Percentiles rank a stretch among this genome's conserved stretches.
Evolutionary conservation across 768 basidiomycete genomes (phyloP).

Genomic region (Leucocoprinus sp.): DNA sequence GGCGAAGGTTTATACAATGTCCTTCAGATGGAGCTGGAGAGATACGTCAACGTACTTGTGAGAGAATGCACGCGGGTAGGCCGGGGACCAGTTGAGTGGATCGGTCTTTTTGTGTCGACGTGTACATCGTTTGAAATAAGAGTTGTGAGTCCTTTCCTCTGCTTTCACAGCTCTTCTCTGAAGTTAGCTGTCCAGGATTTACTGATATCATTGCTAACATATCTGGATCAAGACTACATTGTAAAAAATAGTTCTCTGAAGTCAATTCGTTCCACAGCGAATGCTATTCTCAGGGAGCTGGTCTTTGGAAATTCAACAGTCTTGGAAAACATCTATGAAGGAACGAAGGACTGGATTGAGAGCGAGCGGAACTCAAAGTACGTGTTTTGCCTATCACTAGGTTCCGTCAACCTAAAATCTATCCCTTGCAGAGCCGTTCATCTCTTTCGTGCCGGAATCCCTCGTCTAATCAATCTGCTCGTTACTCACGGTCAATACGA

Average conservation of each 20-base stretch:
- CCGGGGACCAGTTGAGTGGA: conserved; percentile 42
- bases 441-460: conserved; percentile 32
- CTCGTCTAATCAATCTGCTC: conserved; percentile 48
- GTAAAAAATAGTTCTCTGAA: conserved; percentile 26
- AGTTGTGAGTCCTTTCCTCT: conserved; percentile 38
- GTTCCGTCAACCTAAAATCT: background rate
- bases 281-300: conserved; percentile 37
- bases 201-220: conserved; percentile 56
- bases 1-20: conserved; percentile 53
- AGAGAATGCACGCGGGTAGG: conserved; percentile 25
- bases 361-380: conserved; percentile 44
- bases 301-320: conserved; percentile 45
- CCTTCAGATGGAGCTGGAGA: conserved; percentile 54
- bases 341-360: conserved; percentile 43
- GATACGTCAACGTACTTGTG: conserved; percentile 35
- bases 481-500: conserved; percentile 49
- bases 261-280: conserved; percentile 46
- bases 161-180: background rate
- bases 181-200: conserved; percentile 31
- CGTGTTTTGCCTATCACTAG: background rate
- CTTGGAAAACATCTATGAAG: conserved; percentile 31
- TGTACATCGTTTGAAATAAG: conserved; percentile 60
- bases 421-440: conserved; percentile 28
- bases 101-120: conserved; percentile 42
- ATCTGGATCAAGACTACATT: conserved; percentile 64